Percentiles rank a stretch among this genome's conserved stretches.
phyloP scores from a whole-genome alignment of 2,329 filamentous ascomycete species.

The Orbilia brochopaga region DNA sequence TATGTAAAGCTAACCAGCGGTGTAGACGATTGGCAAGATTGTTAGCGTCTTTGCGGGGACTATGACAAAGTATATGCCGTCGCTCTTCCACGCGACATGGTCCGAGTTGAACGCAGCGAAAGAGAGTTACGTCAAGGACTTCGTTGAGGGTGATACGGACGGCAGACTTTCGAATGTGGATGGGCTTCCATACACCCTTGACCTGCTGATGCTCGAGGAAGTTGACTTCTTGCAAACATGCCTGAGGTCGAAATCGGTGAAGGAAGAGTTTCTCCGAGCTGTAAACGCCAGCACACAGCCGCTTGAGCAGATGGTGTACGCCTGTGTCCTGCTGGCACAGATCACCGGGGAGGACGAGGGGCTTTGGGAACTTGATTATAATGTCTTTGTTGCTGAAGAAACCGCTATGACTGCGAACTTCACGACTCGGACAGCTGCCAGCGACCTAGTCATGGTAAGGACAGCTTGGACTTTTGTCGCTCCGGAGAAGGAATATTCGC shows the following conservation, averaged over 20 bases:
- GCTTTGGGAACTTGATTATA: constrained; percentile 95
- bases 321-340: constrained; percentile 64
- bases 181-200: constrained; percentile 88
- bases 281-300: constrained; percentile 51
- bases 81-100: constrained; percentile 87
- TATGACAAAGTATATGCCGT: constrained; percentile 79
- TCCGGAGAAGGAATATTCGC: background rate
- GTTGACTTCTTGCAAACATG: constrained; percentile 93
- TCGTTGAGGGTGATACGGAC: constrained; percentile 83
- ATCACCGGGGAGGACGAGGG: constrained; percentile 93
- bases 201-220: constrained; percentile 91
- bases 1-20: constrained; percentile 49
- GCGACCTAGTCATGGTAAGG: constrained; percentile 75
- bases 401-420: constrained; percentile 95
- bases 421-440: constrained; percentile 88
- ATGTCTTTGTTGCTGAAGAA: constrained; percentile 92
- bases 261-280: constrained; percentile 72
- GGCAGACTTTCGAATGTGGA: constrained; percentile 88
- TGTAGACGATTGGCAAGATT: constrained; percentile 82
- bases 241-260: constrained; percentile 83
- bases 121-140: constrained; percentile 77
- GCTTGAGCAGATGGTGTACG: constrained; percentile 53
- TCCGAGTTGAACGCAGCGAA: constrained; percentile 79
- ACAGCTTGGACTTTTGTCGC: background rate
- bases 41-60: constrained; percentile 81